Base-by-base conservation (phyloP, 2,329 filamentous ascomycete species). In the Colletotrichum liaoningense region DNA sequence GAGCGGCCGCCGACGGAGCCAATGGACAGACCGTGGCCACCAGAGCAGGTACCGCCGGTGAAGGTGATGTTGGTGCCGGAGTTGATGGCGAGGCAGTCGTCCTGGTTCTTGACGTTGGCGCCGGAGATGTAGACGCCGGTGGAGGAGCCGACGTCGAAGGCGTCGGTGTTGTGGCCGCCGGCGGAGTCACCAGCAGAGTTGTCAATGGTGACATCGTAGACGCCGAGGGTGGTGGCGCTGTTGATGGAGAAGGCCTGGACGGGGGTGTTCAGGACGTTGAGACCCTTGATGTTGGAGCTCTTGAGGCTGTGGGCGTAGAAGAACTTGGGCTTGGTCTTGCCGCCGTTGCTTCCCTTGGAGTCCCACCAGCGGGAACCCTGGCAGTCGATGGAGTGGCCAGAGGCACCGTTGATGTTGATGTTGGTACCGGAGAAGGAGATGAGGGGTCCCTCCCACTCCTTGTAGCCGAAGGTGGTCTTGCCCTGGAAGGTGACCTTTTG, bases 401-500 rank as follows among this genome's bases (percentile, higher is more conserved):
- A 76, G 26, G 86, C 86, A 59, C 88, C 89, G 9, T 84, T 84
- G 52, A 93, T 84, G 33, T 85, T 85, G 76, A 92, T 86, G 74
- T 84, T 83, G 46, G 81, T 88, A 54, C 92, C 92, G 1, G 88
- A 88, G 74, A 93, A 84, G 33, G 87, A 86, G 77, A 94, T 86
- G 16, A 94, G 84, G 57, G 92, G 92, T 0, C 92, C 92, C 1
- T 80, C 79, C 92, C 91, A 93, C 77, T 92, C 88, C 75, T 89
- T 84, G 82, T 92, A 93, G 24, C 86, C 91, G 78, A 92, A 94
- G 67, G 88, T 90, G n/a, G 92, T 93, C 16, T 85, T 89, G 56
- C 92, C 92, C 70, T 89, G 81, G 81, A 93, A 93, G 76, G 88
- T 89, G 74, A 93, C 86, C 75, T 72, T 30, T 55, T 35, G 69